Evolutionary conservation across 2,329 filamentous ascomycete species (phyloP).

Genomic region (Ophiostoma novo-ulmi): DNA sequence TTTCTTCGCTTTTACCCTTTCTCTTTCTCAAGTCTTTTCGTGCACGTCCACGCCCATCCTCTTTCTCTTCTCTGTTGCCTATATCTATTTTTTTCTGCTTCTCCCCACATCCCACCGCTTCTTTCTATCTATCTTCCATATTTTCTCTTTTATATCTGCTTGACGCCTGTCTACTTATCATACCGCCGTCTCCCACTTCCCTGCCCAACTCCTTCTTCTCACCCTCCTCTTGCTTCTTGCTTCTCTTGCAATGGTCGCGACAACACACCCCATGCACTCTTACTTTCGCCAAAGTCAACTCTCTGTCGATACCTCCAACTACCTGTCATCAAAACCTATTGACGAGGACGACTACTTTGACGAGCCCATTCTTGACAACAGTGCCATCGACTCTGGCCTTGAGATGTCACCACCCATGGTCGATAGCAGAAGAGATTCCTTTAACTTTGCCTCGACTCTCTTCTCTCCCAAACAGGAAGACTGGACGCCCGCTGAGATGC

Average conservation of each 20-base stretch:
- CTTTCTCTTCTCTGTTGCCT: slow-evolving; percentile 1
- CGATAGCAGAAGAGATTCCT: slow-evolving; percentile 59
- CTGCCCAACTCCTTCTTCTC: not conserved
- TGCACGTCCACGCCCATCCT: not conserved
- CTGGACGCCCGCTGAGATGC: slow-evolving; percentile 62
- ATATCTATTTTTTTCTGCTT: slow-evolving; percentile 12
- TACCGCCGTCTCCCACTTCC: not conserved
- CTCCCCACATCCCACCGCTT: slow-evolving; percentile 5
- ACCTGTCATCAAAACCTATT: slow-evolving; percentile 49
- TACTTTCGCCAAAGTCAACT: slow-evolving; percentile 48
- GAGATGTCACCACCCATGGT: slow-evolving; percentile 60
- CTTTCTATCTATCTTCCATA: not conserved
- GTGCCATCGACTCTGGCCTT: slow-evolving; percentile 54
- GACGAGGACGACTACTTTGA: slow-evolving; percentile 58
- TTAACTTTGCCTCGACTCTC: slow-evolving; percentile 52
- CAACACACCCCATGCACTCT: slow-evolving; percentile 47
- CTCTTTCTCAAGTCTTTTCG: not conserved
- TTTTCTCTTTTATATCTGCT: not conserved
- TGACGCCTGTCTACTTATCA: slow-evolving; percentile 9
- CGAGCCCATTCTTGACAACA: slow-evolving; percentile 56
- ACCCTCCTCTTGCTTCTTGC: not conserved
- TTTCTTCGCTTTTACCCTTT: not conserved
- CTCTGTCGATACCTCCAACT: slow-evolving; percentile 46
- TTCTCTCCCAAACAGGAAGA: slow-evolving; percentile 62
- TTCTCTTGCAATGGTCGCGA: slow-evolving; percentile 44